These are phyloP conservation scores for Rubroboletus satanas DNA, from an alignment of 768 basidiomycete species.

Conservation along the genomic window DNA sequence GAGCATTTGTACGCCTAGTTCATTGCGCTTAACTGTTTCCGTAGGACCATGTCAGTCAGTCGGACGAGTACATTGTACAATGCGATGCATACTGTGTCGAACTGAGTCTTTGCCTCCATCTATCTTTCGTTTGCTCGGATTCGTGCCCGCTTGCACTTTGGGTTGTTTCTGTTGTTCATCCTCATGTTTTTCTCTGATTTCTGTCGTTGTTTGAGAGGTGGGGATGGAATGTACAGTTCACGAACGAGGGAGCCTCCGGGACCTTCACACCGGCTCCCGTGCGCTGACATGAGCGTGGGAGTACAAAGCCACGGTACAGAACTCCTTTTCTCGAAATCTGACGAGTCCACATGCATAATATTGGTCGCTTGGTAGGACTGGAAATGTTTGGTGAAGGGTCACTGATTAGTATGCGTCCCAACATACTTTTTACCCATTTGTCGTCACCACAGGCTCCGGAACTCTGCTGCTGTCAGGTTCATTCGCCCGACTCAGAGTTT, in stretches of 20 bases:
- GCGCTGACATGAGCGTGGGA: too few species aligned
- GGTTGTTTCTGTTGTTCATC: background rate
- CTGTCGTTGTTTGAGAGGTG: conserved; percentile 12
- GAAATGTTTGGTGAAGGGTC: too few species aligned
- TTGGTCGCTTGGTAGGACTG: background rate
- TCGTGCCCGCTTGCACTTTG: background rate
- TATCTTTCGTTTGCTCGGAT: background rate
- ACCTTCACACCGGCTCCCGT: conserved; percentile 7
- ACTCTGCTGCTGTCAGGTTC: too few species aligned
- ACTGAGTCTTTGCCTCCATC: background rate
- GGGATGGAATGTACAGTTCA: conserved; percentile 11
- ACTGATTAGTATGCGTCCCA: background rate
- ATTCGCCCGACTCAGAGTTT: too few species aligned
- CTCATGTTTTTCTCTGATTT: conserved; percentile 1
- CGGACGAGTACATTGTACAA: background rate
- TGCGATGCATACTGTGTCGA: conserved; percentile 10
- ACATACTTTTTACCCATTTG: background rate
- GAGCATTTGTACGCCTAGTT: conserved; percentile 91
- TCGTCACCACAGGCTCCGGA: background rate
- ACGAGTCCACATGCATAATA: background rate
- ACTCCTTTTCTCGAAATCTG: too few species aligned
- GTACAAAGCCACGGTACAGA: background rate
- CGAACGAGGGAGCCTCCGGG: conserved; percentile 9
- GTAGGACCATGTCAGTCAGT: background rate
- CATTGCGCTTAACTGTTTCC: conserved; percentile 64